phyloP scores from a whole-genome alignment of 805 yeast genomes.

The Starmerella khaoyaiensis region DNA sequence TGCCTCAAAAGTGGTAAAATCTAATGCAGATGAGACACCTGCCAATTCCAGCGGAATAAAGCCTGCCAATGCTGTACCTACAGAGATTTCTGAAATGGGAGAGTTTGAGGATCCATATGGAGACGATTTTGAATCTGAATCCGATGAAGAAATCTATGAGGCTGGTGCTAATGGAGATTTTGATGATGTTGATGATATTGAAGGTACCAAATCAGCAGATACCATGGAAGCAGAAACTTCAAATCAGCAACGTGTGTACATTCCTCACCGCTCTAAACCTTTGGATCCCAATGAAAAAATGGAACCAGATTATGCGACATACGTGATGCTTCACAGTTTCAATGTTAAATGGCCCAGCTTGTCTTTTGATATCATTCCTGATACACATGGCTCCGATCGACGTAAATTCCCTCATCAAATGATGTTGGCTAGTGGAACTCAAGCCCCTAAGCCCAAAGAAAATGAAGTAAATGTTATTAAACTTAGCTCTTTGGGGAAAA shows the following conservation, averaged over 20 bases:
- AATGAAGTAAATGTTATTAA: conserved; percentile 80
- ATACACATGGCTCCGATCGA: conserved; percentile 74
- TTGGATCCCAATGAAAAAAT: conserved; percentile 90
- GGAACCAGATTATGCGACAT: conserved; percentile 92
- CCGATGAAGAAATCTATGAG: conserved; percentile 49
- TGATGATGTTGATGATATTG: conserved; percentile 54
- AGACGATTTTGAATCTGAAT: conserved; percentile 88
- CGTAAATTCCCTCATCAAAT: conserved; percentile 78
- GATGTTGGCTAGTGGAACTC: conserved; percentile 83
- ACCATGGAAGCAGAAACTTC: conserved; percentile 28
- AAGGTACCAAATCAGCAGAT: conserved; percentile 27
- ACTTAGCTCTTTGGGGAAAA: conserved; percentile 67
- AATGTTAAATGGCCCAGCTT: conserved; percentile 95
- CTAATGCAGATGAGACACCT: conserved; percentile 5
- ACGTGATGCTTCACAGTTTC: conserved; percentile 90
- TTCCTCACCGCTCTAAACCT: conserved; percentile 82
- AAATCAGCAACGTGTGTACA: conserved; percentile 37
- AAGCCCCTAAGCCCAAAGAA: conserved; percentile 74
- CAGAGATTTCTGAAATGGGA: conserved; percentile 28
- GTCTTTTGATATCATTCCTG: conserved; percentile 81
- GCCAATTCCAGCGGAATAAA: too few relatives aligned
- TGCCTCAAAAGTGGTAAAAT: conserved; percentile 10
- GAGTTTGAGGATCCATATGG: conserved; percentile 46
- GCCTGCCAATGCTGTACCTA: conserved; percentile 5
- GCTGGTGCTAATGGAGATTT: conserved; percentile 85